These are phyloP conservation scores for Cytospora piceae DNA, from an alignment of 2,329 filamentous ascomycete species.

Conservation along the genomic window DNA sequence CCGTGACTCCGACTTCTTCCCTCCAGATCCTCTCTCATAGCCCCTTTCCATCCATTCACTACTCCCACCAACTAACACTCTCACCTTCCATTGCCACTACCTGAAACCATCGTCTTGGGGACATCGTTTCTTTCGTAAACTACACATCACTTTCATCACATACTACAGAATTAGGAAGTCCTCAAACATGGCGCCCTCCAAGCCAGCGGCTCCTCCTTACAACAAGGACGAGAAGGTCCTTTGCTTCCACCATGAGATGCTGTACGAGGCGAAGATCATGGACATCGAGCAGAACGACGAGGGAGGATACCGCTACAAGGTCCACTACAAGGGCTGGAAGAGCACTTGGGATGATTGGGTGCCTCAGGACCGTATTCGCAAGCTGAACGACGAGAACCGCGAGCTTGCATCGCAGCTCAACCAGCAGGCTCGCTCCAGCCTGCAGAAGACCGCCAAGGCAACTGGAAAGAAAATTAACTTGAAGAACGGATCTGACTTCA, in stretches of 20 bases:
- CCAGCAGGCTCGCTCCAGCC: constrained; percentile 66
- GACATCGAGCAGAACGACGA: constrained; percentile 74
- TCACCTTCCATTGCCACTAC: not conserved
- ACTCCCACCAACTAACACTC: not conserved
- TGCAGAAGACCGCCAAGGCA: constrained; percentile 50
- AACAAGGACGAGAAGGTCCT: constrained; percentile 89
- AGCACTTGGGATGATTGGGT: constrained; percentile 99
- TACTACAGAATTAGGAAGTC: not conserved
- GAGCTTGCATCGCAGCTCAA: constrained; percentile 79
- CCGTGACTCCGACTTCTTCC: constrained; percentile 28
- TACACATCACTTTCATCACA: constrained; percentile 4
- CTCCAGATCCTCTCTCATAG: constrained; percentile 11
- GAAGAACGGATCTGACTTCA: constrained; percentile 59
- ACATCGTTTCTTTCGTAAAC: not conserved
- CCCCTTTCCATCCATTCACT: not conserved
- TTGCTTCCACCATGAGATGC: constrained; percentile 95
- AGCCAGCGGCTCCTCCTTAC: constrained; percentile 53
- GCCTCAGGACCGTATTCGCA: constrained; percentile 86
- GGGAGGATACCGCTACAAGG: constrained; percentile 80
- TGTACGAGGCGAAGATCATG: constrained; percentile 96
- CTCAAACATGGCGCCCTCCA: constrained; percentile 43
- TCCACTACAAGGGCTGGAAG: constrained; percentile 99
- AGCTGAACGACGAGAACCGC: constrained; percentile 93
- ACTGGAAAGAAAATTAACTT: constrained; percentile 49
- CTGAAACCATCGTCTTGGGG: not conserved